Evolutionary conservation across 352 stramenopile genomes (phyloP), one percentile per base, ranked within the genome.

Genomic region (Phytophthora vignae): DNA sequence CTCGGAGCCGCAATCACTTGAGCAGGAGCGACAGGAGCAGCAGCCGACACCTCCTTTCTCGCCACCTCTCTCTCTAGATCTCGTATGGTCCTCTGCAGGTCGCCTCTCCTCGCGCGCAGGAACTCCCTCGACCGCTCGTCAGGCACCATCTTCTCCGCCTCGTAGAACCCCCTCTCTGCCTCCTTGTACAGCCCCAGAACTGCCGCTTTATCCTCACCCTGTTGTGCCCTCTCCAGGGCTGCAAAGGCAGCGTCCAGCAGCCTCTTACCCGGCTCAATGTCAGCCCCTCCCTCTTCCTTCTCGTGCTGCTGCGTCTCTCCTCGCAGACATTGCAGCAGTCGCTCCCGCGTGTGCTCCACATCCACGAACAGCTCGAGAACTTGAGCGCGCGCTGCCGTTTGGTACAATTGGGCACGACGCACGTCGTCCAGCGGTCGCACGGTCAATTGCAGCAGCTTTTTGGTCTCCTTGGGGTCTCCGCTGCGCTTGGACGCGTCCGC

Each of bases 361-460:
- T 82, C 81, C 48, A 85, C 63, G 49, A 79, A 89, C n/a, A 89
- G 17, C 56, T 84, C 75, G 10, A 89, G 55, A 0, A 60, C 46
- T 55, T 74, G 67, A 3, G 77, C 74, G 9, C 73, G 76, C 1
- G 67, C 78, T 17, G 81, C 76, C 12, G 79, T 89, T 40, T 87
- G 79, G 63, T 86, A 89, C 44, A 71, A 54, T 57, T 79, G 79
- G 10, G 77, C 65, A 4, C 61, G 65, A 12, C 59, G 75, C 25
- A 87, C 71, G 55, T 87, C 81, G 31, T 69, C 75, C 57, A 89
- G 76, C n/a, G 72, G 29, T 14, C 81, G 68, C 40, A 85, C 77
- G 10, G 79, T 81, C 42, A 88, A 15, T 48, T 76, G 48, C 38
- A 88, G 53, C 33, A 77, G 57, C 56, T 71, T 69, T 27, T 78